Conservation (phyloP, 2,329 filamentous ascomycete species). For the Pestalotiopsis sp. region DNA sequence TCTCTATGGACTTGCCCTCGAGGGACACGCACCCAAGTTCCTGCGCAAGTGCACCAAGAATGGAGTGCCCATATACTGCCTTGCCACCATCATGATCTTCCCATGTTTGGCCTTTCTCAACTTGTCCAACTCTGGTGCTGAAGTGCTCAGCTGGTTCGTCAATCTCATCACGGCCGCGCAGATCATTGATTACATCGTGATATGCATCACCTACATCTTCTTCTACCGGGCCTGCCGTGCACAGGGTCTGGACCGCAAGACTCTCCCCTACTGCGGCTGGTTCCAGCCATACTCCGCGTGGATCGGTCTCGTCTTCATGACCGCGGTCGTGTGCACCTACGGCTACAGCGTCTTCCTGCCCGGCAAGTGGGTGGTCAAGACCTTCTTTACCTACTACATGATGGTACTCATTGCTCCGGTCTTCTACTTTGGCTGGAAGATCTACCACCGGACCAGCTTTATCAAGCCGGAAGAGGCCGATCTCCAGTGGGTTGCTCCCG, state of each 20-base stretch:
- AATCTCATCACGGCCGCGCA: slow-evolving; percentile 41
- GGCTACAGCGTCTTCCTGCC: slow-evolving; percentile 56
- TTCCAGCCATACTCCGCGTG: slow-evolving; percentile 69
- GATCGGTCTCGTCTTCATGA: slow-evolving; percentile 45
- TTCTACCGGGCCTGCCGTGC: slow-evolving; percentile 71
- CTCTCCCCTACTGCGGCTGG: slow-evolving; percentile 69
- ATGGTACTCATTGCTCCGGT: slow-evolving; percentile 55
- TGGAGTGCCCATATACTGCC: slow-evolving; percentile 64
- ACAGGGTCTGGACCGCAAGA: slow-evolving; percentile 69
- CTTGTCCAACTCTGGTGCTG: slow-evolving; percentile 27
- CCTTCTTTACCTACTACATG: slow-evolving; percentile 51
- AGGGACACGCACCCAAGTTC: slow-evolving; percentile 52
- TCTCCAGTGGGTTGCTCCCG: slow-evolving; percentile 61
- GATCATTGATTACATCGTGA: slow-evolving; percentile 66
- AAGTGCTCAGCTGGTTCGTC: slow-evolving; percentile 32
- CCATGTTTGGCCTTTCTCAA: slow-evolving; percentile 63
- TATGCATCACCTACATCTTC: slow-evolving; percentile 71
- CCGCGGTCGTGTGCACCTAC: slow-evolving; percentile 50
- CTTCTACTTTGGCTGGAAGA: slow-evolving; percentile 63
- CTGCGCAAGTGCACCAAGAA: slow-evolving; percentile 52
- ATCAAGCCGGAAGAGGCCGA: slow-evolving; percentile 58
- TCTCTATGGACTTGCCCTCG: slow-evolving; percentile 56
- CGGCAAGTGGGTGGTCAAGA: slow-evolving; percentile 34
- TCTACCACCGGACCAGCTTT: slow-evolving; percentile 60
- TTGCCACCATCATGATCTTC: slow-evolving; percentile 57